Evolutionary conservation across 2,329 filamentous ascomycete genomes (phyloP).

Genomic region (Trichophaea hybrida): DNA sequence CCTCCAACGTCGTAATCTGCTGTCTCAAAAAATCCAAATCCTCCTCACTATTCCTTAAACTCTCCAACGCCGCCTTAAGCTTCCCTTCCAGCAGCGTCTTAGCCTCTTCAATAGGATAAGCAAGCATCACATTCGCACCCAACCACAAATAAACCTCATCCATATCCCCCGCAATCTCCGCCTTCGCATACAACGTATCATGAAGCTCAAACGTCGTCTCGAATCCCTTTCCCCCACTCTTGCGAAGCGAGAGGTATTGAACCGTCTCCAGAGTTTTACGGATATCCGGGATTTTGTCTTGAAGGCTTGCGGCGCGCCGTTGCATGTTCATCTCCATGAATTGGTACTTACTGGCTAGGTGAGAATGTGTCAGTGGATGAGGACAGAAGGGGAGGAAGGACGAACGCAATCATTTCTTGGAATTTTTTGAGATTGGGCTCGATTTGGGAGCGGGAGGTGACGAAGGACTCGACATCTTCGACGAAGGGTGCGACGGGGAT

Average conservation of each 20-base stretch:
- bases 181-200: conserved; percentile 86
- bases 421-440: conserved; percentile 69
- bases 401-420: conserved; percentile 86
- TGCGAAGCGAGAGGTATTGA: conserved; percentile 62
- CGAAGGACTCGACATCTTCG: conserved; percentile 79
- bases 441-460: conserved; percentile 61
- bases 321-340: conserved; percentile 97
- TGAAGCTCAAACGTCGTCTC: conserved; percentile 93
- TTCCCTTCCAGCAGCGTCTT: conserved; percentile 64
- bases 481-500: conserved; percentile 77
- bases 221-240: conserved; percentile 53
- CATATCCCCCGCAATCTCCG: conserved; percentile 51
- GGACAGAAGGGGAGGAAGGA: conserved; percentile 14
- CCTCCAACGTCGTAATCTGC: conserved; percentile 97
- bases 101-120: conserved; percentile 82
- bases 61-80: conserved; percentile 62
- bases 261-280: conserved; percentile 91
- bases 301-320: conserved; percentile 62
- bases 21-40: conserved; percentile 90
- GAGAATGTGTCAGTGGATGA: background rate
- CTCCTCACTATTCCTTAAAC: conserved; percentile 78
- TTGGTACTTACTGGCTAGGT: conserved; percentile 58
- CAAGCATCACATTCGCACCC: conserved; percentile 96
- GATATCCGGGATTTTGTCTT: conserved; percentile 94
- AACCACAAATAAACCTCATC: conserved; percentile 95